These are phyloP conservation scores for Vitis rupestris DNA, from an alignment of 164 flowering plant genomes.

Conservation along the genomic window DNA sequence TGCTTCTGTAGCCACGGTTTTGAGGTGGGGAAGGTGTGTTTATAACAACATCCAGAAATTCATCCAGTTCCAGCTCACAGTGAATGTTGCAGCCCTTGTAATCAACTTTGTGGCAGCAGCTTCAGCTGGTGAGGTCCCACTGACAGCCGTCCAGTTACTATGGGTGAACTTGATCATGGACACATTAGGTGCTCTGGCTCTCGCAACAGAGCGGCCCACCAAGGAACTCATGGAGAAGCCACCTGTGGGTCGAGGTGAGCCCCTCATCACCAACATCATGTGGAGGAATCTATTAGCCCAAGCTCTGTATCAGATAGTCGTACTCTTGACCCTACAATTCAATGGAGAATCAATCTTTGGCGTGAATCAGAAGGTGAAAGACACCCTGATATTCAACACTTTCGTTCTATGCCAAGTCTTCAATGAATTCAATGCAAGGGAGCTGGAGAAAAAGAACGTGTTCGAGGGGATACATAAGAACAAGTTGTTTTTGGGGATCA, in stretches of 20 bases:
- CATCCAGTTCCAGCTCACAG: constrained; percentile 75
- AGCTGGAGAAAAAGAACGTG: constrained; percentile 46
- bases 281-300: constrained; percentile 68
- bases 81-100: constrained; percentile 56
- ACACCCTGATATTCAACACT: constrained; percentile 54
- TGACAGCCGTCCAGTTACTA: constrained; percentile 59
- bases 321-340: constrained; percentile 47
- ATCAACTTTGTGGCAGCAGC: constrained; percentile 66
- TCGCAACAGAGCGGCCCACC: constrained; percentile 63
- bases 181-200: constrained; percentile 62
- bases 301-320: constrained; percentile 44
- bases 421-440: constrained; percentile 54
- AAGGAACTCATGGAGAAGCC: constrained; percentile 49
- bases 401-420: constrained; percentile 62
- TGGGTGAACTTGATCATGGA: constrained; percentile 86
- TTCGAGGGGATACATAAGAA: constrained; percentile 42
- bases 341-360: constrained; percentile 42
- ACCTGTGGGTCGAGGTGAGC: constrained; percentile 52
- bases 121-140: constrained; percentile 56
- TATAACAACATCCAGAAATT: constrained; percentile 71
- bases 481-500: constrained; percentile 45
- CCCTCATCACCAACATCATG: constrained; percentile 63
- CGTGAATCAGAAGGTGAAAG: constrained; percentile 31
- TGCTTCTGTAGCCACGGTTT: constrained; percentile 46
- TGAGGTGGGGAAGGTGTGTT: constrained; percentile 63